Conservation (phyloP, 306 rosid genomes). For the Arachis hypogaea region DNA sequence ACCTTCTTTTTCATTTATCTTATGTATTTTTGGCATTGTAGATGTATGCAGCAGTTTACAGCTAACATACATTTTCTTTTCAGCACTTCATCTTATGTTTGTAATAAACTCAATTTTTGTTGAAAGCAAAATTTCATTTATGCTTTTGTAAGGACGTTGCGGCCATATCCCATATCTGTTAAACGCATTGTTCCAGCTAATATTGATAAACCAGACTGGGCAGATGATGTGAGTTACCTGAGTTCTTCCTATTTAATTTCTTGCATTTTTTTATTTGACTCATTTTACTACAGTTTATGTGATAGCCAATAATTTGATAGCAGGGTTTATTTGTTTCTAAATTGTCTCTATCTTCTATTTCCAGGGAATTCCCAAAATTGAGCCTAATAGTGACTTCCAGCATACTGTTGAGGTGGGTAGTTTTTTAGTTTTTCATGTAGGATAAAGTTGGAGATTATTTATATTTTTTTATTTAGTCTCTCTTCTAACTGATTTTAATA, state of each 20-base stretch:
- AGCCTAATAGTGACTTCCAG: slow-evolving; percentile 84
- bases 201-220: slow-evolving; percentile 90
- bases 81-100: background rate
- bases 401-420: slow-evolving; percentile 72
- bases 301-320: slow-evolving; percentile 27
- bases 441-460: background rate
- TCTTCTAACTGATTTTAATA: slow-evolving; percentile 25
- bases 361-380: slow-evolving; percentile 83
- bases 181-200: slow-evolving; percentile 63
- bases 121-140: slow-evolving; percentile 29
- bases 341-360: slow-evolving; percentile 34
- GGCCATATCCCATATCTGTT: slow-evolving; percentile 84
- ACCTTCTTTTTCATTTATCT: background rate
- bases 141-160: slow-evolving; percentile 60
- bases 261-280: slow-evolving; percentile 21
- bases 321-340: slow-evolving; percentile 27
- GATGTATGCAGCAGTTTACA: background rate
- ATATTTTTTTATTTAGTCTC: background rate
- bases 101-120: slow-evolving; percentile 18
- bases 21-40: background rate
- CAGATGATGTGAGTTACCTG: slow-evolving; percentile 71
- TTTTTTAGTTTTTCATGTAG: background rate
- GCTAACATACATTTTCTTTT: background rate
- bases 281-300: slow-evolving; percentile 2
- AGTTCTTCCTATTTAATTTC: slow-evolving; percentile 17